Conservation (phyloP, 805 yeast species). For the Schwanniomyces pseudopolymorphus region DNA sequence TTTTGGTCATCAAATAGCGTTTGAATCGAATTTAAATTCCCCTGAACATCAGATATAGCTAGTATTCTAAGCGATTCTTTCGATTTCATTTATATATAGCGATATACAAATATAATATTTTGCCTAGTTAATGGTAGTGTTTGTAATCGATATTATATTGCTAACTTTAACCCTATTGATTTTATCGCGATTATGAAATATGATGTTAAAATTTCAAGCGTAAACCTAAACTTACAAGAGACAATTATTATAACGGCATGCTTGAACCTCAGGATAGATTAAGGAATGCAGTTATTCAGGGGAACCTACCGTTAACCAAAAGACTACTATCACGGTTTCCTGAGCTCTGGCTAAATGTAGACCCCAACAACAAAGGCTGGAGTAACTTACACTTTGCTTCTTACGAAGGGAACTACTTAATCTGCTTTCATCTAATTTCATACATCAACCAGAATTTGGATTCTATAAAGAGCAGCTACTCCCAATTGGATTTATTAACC, state of each 20-base stretch:
- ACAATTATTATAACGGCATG: conserved; percentile 16
- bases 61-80: conserved; percentile 12
- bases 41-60: conserved; percentile 29
- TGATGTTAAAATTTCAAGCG: not conserved
- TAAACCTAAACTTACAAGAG: not conserved
- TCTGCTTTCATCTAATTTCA: conserved; percentile 41
- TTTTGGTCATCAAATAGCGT: conserved; percentile 12
- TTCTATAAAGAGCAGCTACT: conserved; percentile 9
- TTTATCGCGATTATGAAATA: not conserved
- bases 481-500: conserved; percentile 31
- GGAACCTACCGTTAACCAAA: conserved; percentile 39
- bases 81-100: conserved; percentile 1
- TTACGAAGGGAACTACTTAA: conserved; percentile 39
- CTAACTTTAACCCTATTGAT: not conserved
- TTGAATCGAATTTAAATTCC: conserved; percentile 19
- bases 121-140: too few relatives aligned
- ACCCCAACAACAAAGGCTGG: conserved; percentile 38
- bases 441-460: conserved; percentile 23
- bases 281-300: conserved; percentile 38
- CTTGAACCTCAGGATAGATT: conserved; percentile 37
- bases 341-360: conserved; percentile 43
- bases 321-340: conserved; percentile 39
- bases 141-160: not conserved
- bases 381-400: conserved; percentile 42
- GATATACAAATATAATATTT: not conserved